These are phyloP conservation scores for Trichoderma atroviride DNA, from an alignment of 2,329 filamentous ascomycete species.

Conservation along the genomic window DNA sequence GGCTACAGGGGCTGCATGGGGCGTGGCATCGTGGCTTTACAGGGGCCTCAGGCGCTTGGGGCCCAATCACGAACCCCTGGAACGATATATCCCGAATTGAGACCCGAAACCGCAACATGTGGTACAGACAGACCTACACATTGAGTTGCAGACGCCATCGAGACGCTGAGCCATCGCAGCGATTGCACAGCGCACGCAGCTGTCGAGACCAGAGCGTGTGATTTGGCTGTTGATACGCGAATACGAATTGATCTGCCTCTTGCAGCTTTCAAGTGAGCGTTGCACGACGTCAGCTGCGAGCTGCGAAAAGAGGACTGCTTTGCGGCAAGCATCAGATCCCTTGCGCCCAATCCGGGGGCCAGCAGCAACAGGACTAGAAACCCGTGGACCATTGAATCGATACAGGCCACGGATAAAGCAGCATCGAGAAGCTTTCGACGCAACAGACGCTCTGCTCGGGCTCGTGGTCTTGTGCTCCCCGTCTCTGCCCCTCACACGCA, in stretches of 20 bases:
- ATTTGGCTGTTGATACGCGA: neutral
- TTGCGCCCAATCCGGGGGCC: neutral
- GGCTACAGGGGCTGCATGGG: constrained; percentile 13
- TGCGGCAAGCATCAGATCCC: neutral
- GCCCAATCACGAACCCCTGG: neutral
- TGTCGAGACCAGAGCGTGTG: neutral
- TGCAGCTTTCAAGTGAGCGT: neutral
- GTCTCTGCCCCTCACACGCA: neutral
- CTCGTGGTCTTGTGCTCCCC: neutral
- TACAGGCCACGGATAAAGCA: neutral
- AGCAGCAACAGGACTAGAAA: neutral
- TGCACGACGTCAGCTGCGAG: neutral
- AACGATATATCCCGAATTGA: constrained; percentile 7
- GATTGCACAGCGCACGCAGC: neutral
- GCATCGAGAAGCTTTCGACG: neutral
- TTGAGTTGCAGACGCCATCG: neutral
- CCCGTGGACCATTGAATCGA: neutral
- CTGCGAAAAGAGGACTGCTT: neutral
- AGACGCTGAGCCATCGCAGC: neutral
- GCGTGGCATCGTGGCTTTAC: constrained; percentile 17
- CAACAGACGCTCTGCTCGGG: neutral
- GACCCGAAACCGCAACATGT: constrained; percentile 1
- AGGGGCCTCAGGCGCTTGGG: neutral
- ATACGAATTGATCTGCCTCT: neutral
- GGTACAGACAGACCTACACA: neutral